Evolutionary conservation across 163 green algal genomes (phyloP).

Genomic region (Chlamydomonas reinhardtii): DNA sequence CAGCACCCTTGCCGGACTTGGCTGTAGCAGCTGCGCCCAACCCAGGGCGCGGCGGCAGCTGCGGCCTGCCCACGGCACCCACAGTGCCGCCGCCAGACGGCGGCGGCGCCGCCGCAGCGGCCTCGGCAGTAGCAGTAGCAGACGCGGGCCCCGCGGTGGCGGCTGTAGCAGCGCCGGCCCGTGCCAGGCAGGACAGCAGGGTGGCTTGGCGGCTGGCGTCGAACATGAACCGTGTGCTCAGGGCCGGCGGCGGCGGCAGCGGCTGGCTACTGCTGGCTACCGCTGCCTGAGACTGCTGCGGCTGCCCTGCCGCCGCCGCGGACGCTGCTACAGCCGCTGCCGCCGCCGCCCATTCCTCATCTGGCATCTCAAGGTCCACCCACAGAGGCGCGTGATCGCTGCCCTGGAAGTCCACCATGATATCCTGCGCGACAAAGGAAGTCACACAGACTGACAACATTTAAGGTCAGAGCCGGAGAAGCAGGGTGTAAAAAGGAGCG

Average conservation of each 20-base stretch:
- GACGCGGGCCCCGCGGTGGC: not conserved
- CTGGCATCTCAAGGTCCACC: constrained; percentile 57
- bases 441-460: too few species aligned
- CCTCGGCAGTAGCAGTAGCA: not conserved
- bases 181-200: constrained; percentile 50
- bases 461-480: too few species aligned
- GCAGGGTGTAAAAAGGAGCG: too few species aligned
- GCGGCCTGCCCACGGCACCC: too few species aligned
- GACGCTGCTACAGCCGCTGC: not conserved
- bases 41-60: too few species aligned
- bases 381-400: constrained; percentile 84
- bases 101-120: too few species aligned
- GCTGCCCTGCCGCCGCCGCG: too few species aligned
- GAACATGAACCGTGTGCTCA: constrained; percentile 58
- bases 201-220: constrained; percentile 46
- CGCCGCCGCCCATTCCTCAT: not conserved
- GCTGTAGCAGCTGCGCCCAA: too few species aligned
- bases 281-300: too few species aligned
- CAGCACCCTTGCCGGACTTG: not conserved
- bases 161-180: not conserved
- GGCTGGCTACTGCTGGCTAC: too few species aligned
- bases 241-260: constrained; percentile 9
- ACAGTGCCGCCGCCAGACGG: too few species aligned
- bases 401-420: constrained; percentile 70
- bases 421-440: constrained; percentile 53